Conservation (phyloP, 2,329 filamentous ascomycete genomes). For the Pleochaeta shiraiana region DNA sequence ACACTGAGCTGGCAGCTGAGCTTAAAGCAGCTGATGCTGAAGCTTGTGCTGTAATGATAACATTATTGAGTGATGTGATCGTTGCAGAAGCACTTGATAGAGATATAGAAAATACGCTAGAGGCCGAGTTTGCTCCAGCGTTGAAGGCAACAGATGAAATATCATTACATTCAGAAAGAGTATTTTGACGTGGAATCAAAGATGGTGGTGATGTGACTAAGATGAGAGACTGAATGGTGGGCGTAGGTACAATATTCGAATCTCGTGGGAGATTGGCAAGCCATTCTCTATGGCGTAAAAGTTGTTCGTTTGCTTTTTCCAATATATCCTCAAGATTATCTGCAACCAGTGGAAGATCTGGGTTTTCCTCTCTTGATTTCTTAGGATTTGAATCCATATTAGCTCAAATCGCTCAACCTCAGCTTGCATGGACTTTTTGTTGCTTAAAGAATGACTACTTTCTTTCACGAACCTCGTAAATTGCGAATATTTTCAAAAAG, state of each 20-base stretch:
- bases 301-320: conserved; percentile 3
- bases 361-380: not conserved
- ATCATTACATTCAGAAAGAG: not conserved
- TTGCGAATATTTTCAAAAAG: not conserved
- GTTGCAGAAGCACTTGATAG: conserved; percentile 4
- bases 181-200: not conserved
- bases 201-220: not conserved
- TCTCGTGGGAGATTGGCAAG: not conserved
- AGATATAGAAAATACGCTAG: not conserved
- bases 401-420: not conserved
- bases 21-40: conserved; percentile 4
- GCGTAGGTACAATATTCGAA: not conserved
- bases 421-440: not conserved
- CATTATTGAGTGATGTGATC: conserved; percentile 4
- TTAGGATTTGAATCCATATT: not conserved
- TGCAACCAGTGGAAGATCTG: not conserved
- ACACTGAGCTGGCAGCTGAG: conserved; percentile 3
- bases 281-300: conserved; percentile 3
- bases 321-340: not conserved
- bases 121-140: conserved; percentile 3
- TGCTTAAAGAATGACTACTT: not conserved
- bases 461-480: not conserved
- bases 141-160: conserved; percentile 2
- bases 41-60: not conserved
- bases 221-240: not conserved